A percentile compares a stretch with the other conserved stretches of the same genome.
Evolutionary conservation across 306 rosid species (phyloP).

Genomic region (Gastrolobium bilobum): DNA sequence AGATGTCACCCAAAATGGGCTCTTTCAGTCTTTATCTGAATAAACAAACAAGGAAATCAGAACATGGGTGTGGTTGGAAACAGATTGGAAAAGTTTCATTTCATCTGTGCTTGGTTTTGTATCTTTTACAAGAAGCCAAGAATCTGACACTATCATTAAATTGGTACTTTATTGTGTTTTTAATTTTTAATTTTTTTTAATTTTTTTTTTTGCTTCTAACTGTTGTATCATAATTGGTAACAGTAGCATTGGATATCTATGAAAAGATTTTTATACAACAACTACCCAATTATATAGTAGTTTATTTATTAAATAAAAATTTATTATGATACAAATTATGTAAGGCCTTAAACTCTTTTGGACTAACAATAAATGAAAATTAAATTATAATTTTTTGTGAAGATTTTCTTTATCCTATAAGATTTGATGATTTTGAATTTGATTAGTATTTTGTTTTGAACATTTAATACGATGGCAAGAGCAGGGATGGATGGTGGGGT

Average conservation of each 20-base stretch:
- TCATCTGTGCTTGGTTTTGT: conserved; percentile 53
- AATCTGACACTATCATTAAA: conserved; percentile 59
- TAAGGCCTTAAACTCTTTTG: background rate
- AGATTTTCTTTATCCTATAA: conserved; percentile 33
- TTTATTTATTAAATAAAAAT: background rate
- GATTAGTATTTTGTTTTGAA: background rate
- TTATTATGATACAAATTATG: background rate
- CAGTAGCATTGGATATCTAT: conserved; percentile 12
- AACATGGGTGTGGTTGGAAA: conserved; percentile 71
- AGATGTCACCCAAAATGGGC: conserved; percentile 57
- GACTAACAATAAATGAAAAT: background rate
- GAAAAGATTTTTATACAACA: background rate
- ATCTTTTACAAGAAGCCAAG: conserved; percentile 54
- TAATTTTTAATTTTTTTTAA: too few relatives aligned
- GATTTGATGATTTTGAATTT: background rate
- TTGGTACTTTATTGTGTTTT: conserved; percentile 41
- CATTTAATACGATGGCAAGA: background rate
- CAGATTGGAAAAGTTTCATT: conserved; percentile 66
- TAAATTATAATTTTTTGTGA: background rate
- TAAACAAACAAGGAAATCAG: conserved; percentile 52
- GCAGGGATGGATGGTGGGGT: conserved; percentile 41
- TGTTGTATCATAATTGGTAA: conserved; percentile 32
- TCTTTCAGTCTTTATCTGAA: conserved; percentile 17
- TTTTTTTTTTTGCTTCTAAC: conserved; percentile 36
- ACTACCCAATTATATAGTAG: background rate